Conservation (phyloP, 495 filamentous ascomycete species). For the Daldinia vernicosa region DNA sequence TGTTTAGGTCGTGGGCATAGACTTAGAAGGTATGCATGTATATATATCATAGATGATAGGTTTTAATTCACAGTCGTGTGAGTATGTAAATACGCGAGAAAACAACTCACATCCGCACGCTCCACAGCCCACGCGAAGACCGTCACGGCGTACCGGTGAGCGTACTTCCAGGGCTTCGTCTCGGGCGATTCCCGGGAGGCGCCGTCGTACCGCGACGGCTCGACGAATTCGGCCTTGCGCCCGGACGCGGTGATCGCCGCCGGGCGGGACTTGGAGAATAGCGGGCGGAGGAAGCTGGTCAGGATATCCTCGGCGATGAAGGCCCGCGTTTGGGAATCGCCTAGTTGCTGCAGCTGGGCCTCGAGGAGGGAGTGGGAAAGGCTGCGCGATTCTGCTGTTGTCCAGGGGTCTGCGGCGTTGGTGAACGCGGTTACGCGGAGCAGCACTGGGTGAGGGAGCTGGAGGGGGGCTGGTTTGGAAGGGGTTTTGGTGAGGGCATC, state of each 20-base stretch:
- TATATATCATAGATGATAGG: not conserved
- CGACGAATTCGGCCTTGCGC: slow-evolving; percentile 61
- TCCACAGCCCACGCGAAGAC: slow-evolving; percentile 72
- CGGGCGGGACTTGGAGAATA: slow-evolving; percentile 71
- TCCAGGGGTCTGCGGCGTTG: slow-evolving; percentile 64
- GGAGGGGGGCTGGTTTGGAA: not conserved
- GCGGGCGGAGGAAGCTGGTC: slow-evolving; percentile 65
- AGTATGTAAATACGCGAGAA: not conserved
- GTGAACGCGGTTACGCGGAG: slow-evolving; percentile 57
- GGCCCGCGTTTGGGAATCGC: slow-evolving; percentile 17
- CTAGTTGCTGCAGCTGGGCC: slow-evolving; percentile 1
- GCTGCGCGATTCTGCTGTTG: slow-evolving; percentile 50
- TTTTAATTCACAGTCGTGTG: too few relatives aligned
- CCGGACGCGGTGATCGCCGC: slow-evolving; percentile 66
- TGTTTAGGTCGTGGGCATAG: not conserved
- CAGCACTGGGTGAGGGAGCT: slow-evolving; percentile 35
- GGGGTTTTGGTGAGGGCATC: slow-evolving; percentile 10
- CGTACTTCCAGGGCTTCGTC: slow-evolving; percentile 79
- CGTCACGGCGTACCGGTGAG: slow-evolving; percentile 66
- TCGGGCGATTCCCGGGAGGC: slow-evolving; percentile 57
- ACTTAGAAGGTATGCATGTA: not conserved
- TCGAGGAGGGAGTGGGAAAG: slow-evolving; percentile 54
- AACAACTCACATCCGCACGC: slow-evolving; percentile 55
- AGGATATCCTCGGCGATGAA: slow-evolving; percentile 67
- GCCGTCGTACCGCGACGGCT: slow-evolving; percentile 47